phyloP scores from a whole-genome alignment of 2,329 filamentous ascomycete genomes.

The Exophiala viscosa region DNA sequence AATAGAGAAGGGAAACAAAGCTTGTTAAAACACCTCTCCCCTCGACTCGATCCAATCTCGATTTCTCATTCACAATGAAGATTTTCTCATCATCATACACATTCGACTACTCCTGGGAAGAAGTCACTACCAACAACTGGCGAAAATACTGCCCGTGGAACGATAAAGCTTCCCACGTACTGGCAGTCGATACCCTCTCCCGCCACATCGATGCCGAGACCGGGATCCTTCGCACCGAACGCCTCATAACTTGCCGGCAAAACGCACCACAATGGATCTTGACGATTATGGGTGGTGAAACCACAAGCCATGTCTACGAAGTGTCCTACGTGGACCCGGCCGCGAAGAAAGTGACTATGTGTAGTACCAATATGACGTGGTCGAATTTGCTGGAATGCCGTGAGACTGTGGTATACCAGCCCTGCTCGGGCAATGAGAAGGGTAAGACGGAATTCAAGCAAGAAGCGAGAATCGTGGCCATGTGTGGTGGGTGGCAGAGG shows the following conservation, averaged over 20 bases:
- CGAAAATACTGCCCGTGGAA: conserved; percentile 99
- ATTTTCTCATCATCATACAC: conserved; percentile 87
- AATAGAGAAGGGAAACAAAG: background rate
- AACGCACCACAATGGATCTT: conserved; percentile 57
- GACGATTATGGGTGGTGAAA: conserved; percentile 71
- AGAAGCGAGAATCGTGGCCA: conserved; percentile 84
- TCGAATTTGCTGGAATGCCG: conserved; percentile 85
- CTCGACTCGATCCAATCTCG: conserved; percentile 30
- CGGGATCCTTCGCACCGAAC: conserved; percentile 69
- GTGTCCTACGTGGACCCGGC: conserved; percentile 87
- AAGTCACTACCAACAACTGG: conserved; percentile 97
- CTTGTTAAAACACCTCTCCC: background rate
- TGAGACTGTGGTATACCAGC: conserved; percentile 86
- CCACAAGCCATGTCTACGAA: conserved; percentile 88
- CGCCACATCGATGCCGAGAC: conserved; percentile 63
- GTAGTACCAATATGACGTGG: conserved; percentile 90
- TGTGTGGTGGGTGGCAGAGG: conserved; percentile 95
- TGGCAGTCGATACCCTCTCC: conserved; percentile 88
- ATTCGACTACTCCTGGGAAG: conserved; percentile 98
- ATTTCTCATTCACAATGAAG: conserved; percentile 63
- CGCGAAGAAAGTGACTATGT: conserved; percentile 88
- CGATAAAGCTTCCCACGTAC: conserved; percentile 93
- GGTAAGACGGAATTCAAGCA: conserved; percentile 77
- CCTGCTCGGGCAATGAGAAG: conserved; percentile 47
- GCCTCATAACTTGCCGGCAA: conserved; percentile 53